phyloP scores from a whole-genome alignment of 2,329 filamentous ascomycete species.

The Coniochaeta sp. region DNA sequence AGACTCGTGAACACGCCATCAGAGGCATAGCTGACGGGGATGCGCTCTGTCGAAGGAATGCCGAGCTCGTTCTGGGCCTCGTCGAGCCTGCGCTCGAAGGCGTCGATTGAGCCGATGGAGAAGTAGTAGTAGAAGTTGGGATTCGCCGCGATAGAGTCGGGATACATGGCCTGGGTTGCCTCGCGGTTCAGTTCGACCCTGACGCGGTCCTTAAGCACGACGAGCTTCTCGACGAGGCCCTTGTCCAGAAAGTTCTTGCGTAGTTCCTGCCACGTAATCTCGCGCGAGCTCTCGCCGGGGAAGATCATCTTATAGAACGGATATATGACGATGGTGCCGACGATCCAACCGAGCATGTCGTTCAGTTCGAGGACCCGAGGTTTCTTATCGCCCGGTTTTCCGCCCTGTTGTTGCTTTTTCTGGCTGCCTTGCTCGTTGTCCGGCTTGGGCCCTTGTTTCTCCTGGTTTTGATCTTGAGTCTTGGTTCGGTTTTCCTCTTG shows the following conservation, averaged over 20 bases:
- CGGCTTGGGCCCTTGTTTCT: slow-evolving; percentile 12
- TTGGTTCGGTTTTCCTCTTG: slow-evolving; percentile 8
- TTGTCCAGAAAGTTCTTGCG: slow-evolving; percentile 90
- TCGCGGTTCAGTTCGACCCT: slow-evolving; percentile 70
- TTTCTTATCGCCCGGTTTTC: slow-evolving; percentile 5
- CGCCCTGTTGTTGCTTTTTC: slow-evolving; percentile 6
- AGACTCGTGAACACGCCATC: slow-evolving; percentile 71
- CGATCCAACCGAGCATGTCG: slow-evolving; percentile 43
- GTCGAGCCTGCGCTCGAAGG: slow-evolving; percentile 84
- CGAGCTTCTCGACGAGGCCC: slow-evolving; percentile 88
- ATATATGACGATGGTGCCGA: slow-evolving; percentile 37
- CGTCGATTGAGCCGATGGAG: slow-evolving; percentile 88
- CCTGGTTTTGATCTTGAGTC: slow-evolving; percentile 4
- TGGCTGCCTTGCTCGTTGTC: slow-evolving; percentile 15
- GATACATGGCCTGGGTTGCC: slow-evolving; percentile 64
- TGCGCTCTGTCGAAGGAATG: slow-evolving; percentile 81
- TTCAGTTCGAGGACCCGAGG: slow-evolving; percentile 18
- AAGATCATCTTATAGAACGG: slow-evolving; percentile 34
- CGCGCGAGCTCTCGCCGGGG: slow-evolving; percentile 41
- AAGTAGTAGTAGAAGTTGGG: slow-evolving; percentile 82
- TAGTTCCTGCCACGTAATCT: slow-evolving; percentile 98
- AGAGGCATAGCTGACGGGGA: slow-evolving; percentile 80
- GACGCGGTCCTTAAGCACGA: slow-evolving; percentile 71
- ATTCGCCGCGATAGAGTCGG: slow-evolving; percentile 63
- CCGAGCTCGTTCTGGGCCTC: slow-evolving; percentile 80